These are phyloP conservation scores for Castanea sativa DNA, from an alignment of 306 rosid species.

Conservation along the genomic window DNA sequence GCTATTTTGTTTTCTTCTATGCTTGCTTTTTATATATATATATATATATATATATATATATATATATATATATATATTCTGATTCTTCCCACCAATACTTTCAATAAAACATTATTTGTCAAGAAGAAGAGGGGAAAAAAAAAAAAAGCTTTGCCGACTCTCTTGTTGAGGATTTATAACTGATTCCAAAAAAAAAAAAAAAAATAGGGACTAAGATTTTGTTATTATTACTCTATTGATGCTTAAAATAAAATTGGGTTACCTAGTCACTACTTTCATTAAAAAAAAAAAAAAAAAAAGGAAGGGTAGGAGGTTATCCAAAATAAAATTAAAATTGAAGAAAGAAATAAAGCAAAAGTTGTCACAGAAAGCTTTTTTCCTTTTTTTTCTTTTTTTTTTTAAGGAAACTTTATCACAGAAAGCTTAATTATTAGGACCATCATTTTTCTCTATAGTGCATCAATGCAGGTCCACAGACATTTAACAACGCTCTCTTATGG, in stretches of 20 bases:
- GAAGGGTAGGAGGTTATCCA: too few species aligned
- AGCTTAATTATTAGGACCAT: not conserved
- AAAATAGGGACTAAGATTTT: too few species aligned
- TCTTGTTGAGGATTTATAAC: too few species aligned
- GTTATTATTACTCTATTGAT: not conserved
- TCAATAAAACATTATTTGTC: not conserved
- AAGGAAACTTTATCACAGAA: too few species aligned
- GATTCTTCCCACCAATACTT: conserved; percentile 11
- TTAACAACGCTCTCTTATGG: conserved; percentile 1
- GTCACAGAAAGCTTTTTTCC: too few species aligned
- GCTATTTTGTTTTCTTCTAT: conserved; percentile 7
- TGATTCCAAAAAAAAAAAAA: too few species aligned
- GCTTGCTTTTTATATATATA: not conserved
- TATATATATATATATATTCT: not conserved
- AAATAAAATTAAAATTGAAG: not conserved
- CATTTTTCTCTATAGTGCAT: not conserved
- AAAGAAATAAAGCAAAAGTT: not conserved
- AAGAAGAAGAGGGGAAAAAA: too few species aligned
- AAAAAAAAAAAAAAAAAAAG: too few species aligned
- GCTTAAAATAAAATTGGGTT: not conserved
- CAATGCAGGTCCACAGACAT: conserved; percentile 9
- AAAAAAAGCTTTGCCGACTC: too few species aligned
- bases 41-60: not conserved
- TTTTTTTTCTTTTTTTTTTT: too few species aligned
- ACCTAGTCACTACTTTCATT: too few species aligned